Percentiles rank a stretch among this genome's conserved stretches.
phyloP scores from a whole-genome alignment of 2,329 filamentous ascomycete genomes.

The Orbilia oligospora region DNA sequence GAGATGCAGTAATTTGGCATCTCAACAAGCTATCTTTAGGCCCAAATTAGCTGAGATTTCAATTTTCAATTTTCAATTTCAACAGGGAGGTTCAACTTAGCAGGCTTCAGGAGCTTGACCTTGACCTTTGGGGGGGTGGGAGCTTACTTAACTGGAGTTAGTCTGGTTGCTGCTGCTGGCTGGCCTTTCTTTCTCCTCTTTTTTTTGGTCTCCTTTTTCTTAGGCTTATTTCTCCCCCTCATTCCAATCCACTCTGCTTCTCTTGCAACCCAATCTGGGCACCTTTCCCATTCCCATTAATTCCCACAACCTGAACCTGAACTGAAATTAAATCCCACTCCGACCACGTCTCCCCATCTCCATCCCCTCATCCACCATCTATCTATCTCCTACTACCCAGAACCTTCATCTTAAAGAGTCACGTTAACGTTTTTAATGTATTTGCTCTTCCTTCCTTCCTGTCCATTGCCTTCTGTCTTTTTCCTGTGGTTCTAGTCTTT shows the following conservation, averaged over 20 bases:
- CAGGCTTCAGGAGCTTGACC: background rate
- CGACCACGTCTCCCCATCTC: conserved; percentile 66
- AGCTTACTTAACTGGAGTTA: conserved; percentile 1
- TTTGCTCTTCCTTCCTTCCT: conserved; percentile 29
- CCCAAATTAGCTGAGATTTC: background rate
- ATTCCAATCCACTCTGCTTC: background rate
- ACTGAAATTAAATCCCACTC: conserved; percentile 64
- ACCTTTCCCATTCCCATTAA: conserved; percentile 15
- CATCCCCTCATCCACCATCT: conserved; percentile 65
- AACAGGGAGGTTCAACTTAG: background rate
- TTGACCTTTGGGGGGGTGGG: no score
- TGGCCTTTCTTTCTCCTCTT: background rate
- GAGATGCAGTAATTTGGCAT: conserved; percentile 24
- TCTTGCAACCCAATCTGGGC: conserved; percentile 4
- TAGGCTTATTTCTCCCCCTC: conserved; percentile 15
- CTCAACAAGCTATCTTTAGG: conserved; percentile 14
- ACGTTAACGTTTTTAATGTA: conserved; percentile 60
- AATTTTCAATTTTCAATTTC: background rate
- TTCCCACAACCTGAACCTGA: conserved; percentile 30
- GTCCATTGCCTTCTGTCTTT: conserved; percentile 63
- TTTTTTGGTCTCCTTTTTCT: conserved; percentile 18
- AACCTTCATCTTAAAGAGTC: conserved; percentile 41
- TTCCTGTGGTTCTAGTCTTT: conserved; percentile 34
- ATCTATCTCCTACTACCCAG: conserved; percentile 19
- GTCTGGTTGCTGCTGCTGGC: background rate